Evolutionary conservation across 176 grass and related monocot species (phyloP).

Genomic region (Oryza coarctata): DNA sequence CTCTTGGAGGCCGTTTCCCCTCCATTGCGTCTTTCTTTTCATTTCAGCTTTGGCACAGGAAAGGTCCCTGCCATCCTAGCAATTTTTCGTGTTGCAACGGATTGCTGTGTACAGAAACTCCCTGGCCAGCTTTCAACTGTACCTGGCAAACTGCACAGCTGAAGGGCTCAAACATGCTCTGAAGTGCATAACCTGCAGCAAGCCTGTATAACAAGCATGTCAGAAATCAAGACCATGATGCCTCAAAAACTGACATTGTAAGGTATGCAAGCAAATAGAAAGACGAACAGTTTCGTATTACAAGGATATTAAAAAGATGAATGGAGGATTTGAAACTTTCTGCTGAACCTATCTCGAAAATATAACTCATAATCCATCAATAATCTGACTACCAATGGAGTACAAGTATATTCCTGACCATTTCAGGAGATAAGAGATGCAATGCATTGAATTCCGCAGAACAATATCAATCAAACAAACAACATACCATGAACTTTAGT

Average conservation of each 20-base stretch:
- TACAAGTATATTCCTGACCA: background rate
- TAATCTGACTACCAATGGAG: background rate
- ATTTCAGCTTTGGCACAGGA: constrained; percentile 80
- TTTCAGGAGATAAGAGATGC: background rate
- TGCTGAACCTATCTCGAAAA: constrained; percentile 13
- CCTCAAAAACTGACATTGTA: background rate
- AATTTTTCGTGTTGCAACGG: constrained; percentile 59
- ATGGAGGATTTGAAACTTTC: background rate
- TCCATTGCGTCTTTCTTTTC: constrained; percentile 94
- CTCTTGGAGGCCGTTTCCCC: constrained; percentile 60
- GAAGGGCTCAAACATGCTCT: constrained; percentile 72
- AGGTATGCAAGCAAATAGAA: background rate
- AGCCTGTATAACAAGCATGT: constrained; percentile 49
- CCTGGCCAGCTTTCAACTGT: constrained; percentile 58
- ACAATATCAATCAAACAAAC: background rate
- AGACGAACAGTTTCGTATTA: background rate
- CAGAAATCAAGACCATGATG: background rate
- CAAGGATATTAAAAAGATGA: background rate
- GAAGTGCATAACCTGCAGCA: constrained; percentile 65
- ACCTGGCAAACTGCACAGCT: constrained; percentile 78
- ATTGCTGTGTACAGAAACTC: constrained; percentile 69
- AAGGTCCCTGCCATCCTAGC: constrained; percentile 81
- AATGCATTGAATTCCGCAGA: background rate
- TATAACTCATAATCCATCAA: background rate
- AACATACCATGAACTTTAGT: background rate